Conservation (phyloP, 768 basidiomycete species). For the Russula earlei region DNA sequence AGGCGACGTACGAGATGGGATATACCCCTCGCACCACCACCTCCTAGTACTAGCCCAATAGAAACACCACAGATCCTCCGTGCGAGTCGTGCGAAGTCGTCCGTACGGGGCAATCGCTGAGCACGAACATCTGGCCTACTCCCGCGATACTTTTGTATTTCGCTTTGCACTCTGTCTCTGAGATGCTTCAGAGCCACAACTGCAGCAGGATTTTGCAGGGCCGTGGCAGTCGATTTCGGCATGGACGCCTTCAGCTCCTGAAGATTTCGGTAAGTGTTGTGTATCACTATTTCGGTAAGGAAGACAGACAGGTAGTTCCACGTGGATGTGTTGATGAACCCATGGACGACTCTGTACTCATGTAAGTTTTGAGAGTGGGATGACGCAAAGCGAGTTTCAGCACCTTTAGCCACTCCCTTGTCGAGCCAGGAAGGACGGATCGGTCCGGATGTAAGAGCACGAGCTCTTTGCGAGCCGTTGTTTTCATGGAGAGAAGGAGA, state of each 20-base stretch:
- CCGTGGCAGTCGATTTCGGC: conserved; percentile 41
- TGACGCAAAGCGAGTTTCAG: neutral
- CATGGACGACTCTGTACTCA: conserved; percentile 75
- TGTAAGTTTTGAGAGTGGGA: neutral
- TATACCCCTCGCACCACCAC: conserved; percentile 93
- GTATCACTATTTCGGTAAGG: too few relatives aligned
- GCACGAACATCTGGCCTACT: conserved; percentile 50
- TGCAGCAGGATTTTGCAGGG: conserved; percentile 78
- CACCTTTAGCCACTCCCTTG: conserved; percentile 93
- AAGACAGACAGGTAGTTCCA: conserved; percentile 68
- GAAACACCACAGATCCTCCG: conserved; percentile 86
- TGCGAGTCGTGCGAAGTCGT: conserved; percentile 89
- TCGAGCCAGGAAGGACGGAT: conserved; percentile 80
- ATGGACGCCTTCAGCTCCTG: conserved; percentile 66
- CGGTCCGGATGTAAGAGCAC: conserved; percentile 90
- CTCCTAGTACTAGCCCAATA: conserved; percentile 90
- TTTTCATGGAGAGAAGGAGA: conserved; percentile 88
- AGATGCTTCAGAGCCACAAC: conserved; percentile 83
- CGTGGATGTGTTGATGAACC: conserved; percentile 93
- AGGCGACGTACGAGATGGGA: conserved; percentile 46
- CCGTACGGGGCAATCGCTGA: conserved; percentile 70
- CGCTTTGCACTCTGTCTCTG: conserved; percentile 85
- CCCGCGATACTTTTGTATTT: conserved; percentile 81
- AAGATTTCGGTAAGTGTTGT: conserved; percentile 1
- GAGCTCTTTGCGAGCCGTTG: conserved; percentile 95